Evolutionary conservation across 768 basidiomycete genomes (phyloP), one percentile per base, ranked within the genome.

Genomic region (Gyrodon lividus): DNA sequence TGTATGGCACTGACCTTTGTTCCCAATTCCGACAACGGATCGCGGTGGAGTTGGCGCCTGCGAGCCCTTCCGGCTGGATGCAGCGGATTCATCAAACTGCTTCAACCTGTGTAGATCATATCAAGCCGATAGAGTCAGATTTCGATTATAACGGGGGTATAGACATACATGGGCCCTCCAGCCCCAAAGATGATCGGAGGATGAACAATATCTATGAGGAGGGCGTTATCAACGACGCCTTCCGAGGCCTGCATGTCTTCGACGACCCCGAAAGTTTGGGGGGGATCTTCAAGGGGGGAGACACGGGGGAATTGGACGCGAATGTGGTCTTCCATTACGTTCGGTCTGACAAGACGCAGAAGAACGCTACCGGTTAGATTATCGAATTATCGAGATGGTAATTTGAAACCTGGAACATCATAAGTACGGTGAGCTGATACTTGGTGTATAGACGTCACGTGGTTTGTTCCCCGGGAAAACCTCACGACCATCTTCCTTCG

Each of bases 11-110:
- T 22, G 58, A 90, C 92, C 92, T 77, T 92, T 94, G 57, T 83
- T 85, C 31, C 92, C 92, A 52, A 94, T 94, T 13, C 92, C 92
- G 52, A 89, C 89, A 3, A 94, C 92, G 10, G 90, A 85, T 50
- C 78, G 78, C 1, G 92, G 90, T 2, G 90, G 89, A 0, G 89
- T 90, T 19, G 86, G 79, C 4, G 89, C 82, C 56, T 83, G 80
- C 40, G 90, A 92, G 38, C 79, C 80, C 56, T 78, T 80, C 52
- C 85, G 76, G 59, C 89, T 91, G 13, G 81, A 76, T 19, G 83
- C 77, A 42, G 83, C 77, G 37, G 88, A 87, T 67, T 87, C 76
- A 65, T 92, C 89, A 59, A 91, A 92, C 58, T 78, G 77, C 73
- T 87, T 90, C 59, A 92, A 69, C 84, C 88, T 91, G 52, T 10